phyloP scores from a whole-genome alignment of 1,284 basidiomycete genomes.

The Lignosus rhinocerotis region DNA sequence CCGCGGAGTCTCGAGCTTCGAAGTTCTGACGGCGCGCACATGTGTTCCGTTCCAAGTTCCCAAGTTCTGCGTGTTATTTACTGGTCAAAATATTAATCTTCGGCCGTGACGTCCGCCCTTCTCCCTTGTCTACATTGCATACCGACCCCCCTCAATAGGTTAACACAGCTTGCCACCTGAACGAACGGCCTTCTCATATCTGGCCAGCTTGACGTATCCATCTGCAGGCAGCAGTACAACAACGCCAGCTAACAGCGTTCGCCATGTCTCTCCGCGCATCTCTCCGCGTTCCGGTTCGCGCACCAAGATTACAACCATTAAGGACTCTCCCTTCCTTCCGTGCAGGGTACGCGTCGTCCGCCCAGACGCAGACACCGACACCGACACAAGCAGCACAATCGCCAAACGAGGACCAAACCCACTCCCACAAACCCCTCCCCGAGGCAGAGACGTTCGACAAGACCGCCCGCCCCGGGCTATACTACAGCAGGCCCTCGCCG shows the following conservation, averaged over 20 bases:
- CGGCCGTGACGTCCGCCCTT: no score
- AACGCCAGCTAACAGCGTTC: neutral
- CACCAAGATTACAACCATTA: neutral
- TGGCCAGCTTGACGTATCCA: no score
- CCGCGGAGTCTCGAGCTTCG: no score
- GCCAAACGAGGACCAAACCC: neutral
- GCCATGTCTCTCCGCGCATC: constrained; percentile 15
- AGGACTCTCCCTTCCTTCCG: constrained; percentile 1
- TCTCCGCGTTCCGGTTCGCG: constrained; percentile 11
- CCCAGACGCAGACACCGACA: constrained; percentile 22
- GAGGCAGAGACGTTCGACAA: constrained; percentile 35
- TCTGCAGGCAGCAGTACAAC: no score
- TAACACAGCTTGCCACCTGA: no score
- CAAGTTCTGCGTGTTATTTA: no score
- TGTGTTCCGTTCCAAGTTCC: no score
- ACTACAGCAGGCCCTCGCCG: constrained; percentile 36
- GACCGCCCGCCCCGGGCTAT: constrained; percentile 36
- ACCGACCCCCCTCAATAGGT: no score
- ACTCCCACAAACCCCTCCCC: constrained; percentile 27
- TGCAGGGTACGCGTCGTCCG: constrained; percentile 16
- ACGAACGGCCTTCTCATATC: no score
- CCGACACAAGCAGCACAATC: neutral
- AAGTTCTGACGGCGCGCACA: no score
- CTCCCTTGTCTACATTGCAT: no score
- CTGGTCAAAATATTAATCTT: no score